These are phyloP conservation scores for Passalora sequoiae DNA, from an alignment of 2,329 filamentous ascomycete genomes.

Conservation along the genomic window DNA sequence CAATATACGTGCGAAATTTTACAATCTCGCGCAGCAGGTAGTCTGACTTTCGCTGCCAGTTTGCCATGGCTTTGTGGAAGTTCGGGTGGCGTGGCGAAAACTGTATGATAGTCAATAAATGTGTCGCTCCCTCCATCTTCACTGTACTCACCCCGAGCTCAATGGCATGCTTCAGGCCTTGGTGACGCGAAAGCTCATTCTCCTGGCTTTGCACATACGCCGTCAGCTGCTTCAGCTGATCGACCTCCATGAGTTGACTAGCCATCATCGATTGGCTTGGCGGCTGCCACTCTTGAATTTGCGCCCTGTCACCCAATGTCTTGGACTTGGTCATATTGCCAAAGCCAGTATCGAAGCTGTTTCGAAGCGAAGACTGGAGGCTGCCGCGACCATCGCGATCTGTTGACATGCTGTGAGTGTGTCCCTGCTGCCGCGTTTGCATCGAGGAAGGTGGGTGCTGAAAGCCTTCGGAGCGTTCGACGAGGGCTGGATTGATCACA, in stretches of 20 bases:
- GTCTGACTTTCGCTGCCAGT: constrained; percentile 94
- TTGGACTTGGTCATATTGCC: constrained; percentile 48
- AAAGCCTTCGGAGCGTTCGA: constrained; percentile 31
- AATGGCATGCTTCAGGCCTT: constrained; percentile 81
- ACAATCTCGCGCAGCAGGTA: constrained; percentile 91
- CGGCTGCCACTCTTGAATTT: constrained; percentile 82
- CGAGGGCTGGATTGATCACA: constrained; percentile 57
- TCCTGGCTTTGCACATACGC: constrained; percentile 82
- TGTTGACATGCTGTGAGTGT: constrained; percentile 24
- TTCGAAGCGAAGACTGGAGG: constrained; percentile 51
- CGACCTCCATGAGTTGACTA: constrained; percentile 68
- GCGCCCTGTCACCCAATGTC: constrained; percentile 76
- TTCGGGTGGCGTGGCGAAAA: constrained; percentile 83
- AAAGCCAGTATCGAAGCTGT: constrained; percentile 53
- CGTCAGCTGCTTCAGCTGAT: constrained; percentile 70
- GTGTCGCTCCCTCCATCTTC: too few species aligned
- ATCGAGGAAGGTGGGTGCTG: constrained; percentile 32
- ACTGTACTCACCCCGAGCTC: constrained; percentile 69
- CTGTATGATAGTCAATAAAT: constrained; percentile 34
- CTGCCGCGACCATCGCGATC: constrained; percentile 24
- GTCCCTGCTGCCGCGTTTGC: constrained; percentile 20
- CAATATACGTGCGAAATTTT: constrained; percentile 94
- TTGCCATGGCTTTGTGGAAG: constrained; percentile 76
- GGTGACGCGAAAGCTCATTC: constrained; percentile 78
- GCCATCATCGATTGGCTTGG: constrained; percentile 87